phyloP scores from a whole-genome alignment of 768 basidiomycete species.

The Pleurotus cornucopiae region DNA sequence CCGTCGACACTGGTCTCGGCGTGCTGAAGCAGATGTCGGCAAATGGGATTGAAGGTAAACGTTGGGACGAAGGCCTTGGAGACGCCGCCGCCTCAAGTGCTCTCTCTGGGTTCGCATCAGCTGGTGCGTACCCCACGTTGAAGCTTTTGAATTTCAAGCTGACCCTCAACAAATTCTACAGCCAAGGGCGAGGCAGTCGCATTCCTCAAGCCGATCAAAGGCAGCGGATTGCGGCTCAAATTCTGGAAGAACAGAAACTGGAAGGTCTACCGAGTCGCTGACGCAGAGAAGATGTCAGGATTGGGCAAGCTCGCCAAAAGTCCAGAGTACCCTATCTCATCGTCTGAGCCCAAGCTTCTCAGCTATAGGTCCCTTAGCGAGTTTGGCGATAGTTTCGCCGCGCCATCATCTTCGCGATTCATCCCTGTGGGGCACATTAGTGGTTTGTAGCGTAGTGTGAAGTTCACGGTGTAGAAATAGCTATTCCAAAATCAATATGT shows the following conservation, averaged over 20 bases:
- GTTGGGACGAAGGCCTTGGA: slow-evolving; percentile 1
- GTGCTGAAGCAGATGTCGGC: slow-evolving; percentile 2
- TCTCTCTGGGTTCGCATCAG: slow-evolving; percentile 1
- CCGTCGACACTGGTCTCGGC: not conserved
- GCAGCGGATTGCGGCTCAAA: not conserved
- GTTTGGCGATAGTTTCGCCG: not conserved
- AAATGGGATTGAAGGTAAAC: slow-evolving; percentile 7
- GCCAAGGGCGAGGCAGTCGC: not conserved
- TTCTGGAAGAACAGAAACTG: slow-evolving; percentile 7
- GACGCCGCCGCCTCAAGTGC: not conserved
- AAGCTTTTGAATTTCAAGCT: too few relatives aligned
- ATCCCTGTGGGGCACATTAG: not conserved
- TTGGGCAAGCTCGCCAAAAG: not conserved
- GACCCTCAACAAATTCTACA: not conserved
- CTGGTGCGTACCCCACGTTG: not conserved
- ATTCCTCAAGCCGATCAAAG: slow-evolving; percentile 5
- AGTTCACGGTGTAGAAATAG: not conserved
- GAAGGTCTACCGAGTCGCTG: slow-evolving; percentile 1
- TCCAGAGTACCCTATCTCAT: not conserved
- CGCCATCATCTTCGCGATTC: not conserved
- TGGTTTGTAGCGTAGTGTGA: not conserved
- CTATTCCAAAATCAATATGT: too few relatives aligned
- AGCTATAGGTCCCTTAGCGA: not conserved
- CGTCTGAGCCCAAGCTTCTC: not conserved
- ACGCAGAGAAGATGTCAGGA: not conserved